Base-by-base conservation (phyloP, 2,329 filamentous ascomycete genomes). In the Incumbomyces lentus region DNA sequence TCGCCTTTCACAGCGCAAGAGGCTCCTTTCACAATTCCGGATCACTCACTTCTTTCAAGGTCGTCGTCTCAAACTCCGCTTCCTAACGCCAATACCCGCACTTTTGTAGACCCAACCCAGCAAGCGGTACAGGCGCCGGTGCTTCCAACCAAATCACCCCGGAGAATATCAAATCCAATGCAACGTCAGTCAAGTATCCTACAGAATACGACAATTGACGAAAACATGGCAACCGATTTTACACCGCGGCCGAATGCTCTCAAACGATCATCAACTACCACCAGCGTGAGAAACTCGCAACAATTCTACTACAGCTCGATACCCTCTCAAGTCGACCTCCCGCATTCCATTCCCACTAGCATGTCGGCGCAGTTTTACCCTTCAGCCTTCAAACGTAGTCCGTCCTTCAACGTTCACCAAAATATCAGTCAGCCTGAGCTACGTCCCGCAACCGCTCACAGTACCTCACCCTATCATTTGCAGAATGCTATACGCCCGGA, bases 401-500 rank as follows among this genome's bases (percentile, higher is more conserved):
- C 22, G 13, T 14, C n/a, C 10, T 38, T 33, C 22, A 45, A 37
- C 16, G 5, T 26, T 26, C 22, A 29, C 14, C 16, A 17, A 16
- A 40, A 33, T 16, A 6, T 22, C 22, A 34, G 29, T 19, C n/a
- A 19, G 11, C 13, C 22, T 42, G 18, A 48, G 18, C 14, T 18
- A 22, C 34, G 18, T 31, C 13, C 13, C n/a, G n/a, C 39, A 22
- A 22, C 31, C 10, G 32, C 18, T 14, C 31, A 22, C 18, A 36
- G 33, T 8, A 13, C 16, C 16, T 5, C 60, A 35, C 58, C 48
- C 31, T 5, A 46, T 38, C 35, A 34, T 16, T n/a, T 12, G 13
- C 2, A 35, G n/a, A 68, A 7, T 63, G 18, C 77, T 76, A 57
- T 67, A 78, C 66, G 76, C 71, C 12, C 74, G 76, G 57, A 75